phyloP scores from a whole-genome alignment of 148 eudicot genomes.

The Amaranthus hypochondriacus region DNA sequence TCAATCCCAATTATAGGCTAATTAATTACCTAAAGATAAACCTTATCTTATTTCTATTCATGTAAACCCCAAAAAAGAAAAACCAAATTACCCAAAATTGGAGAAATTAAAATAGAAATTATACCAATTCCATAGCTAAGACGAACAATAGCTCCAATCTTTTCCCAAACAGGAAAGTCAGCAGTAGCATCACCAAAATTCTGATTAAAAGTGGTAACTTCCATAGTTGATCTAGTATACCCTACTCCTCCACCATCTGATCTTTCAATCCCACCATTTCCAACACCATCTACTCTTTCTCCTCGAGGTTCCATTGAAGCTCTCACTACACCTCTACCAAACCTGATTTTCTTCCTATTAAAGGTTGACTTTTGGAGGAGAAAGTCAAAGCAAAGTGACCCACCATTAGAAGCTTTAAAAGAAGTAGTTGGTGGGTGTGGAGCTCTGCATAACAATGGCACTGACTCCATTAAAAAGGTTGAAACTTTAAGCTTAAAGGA shows the following conservation, averaged over 20 bases:
- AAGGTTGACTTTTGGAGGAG: conserved; percentile 25
- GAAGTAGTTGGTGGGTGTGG: conserved; percentile 51
- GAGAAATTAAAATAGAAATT: neutral
- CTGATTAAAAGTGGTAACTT: conserved; percentile 80
- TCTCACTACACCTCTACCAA: conserved; percentile 28
- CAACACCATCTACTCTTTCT: conserved; percentile 11
- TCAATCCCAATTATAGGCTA: no score
- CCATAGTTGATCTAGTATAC: conserved; percentile 70
- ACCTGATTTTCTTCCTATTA: conserved; percentile 14
- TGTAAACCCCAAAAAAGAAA: neutral
- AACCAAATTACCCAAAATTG: neutral
- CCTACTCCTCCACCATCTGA: conserved; percentile 40
- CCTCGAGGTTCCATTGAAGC: conserved; percentile 22
- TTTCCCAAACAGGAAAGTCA: conserved; percentile 82
- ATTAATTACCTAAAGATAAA: neutral
- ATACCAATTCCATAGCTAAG: conserved; percentile 91
- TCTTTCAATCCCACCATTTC: conserved; percentile 38
- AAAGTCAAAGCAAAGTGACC: conserved; percentile 24
- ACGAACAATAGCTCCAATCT: conserved; percentile 85
- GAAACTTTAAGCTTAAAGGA: neutral
- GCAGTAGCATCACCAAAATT: conserved; percentile 49
- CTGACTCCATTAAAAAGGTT: conserved; percentile 43
- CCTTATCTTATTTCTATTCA: neutral
- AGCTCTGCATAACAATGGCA: conserved; percentile 49
- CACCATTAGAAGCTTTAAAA: conserved; percentile 31